phyloP scores from a whole-genome alignment of 2,329 filamentous ascomycete genomes.

The Talaromyces sp. region DNA sequence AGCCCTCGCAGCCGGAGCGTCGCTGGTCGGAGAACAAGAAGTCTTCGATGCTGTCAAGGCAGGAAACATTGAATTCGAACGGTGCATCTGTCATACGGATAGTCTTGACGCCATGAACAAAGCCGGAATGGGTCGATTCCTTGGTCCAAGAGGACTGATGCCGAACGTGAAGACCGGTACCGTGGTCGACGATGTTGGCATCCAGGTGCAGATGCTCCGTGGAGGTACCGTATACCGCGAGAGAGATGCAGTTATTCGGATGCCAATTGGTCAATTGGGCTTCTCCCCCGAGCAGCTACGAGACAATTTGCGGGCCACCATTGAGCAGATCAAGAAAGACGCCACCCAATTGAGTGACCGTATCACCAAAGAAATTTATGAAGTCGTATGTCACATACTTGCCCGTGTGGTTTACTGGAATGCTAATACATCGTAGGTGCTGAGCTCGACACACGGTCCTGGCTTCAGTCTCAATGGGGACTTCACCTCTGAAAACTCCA shows the following conservation, averaged over 20 bases:
- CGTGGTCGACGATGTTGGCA: slow-evolving; percentile 72
- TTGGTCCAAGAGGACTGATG: slow-evolving; percentile 91
- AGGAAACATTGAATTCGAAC: slow-evolving; percentile 80
- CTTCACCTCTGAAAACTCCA: slow-evolving; percentile 60
- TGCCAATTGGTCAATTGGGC: slow-evolving; percentile 85
- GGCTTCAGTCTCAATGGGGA: slow-evolving; percentile 82
- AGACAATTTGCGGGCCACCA: slow-evolving; percentile 73
- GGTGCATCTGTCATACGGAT: slow-evolving; percentile 77
- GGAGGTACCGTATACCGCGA: slow-evolving; percentile 86
- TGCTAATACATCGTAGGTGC: slow-evolving; percentile 46
- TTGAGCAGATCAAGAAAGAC: slow-evolving; percentile 73
- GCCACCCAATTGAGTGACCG: slow-evolving; percentile 60
- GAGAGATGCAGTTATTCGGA: slow-evolving; percentile 72
- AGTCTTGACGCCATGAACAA: slow-evolving; percentile 75
- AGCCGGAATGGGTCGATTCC: slow-evolving; percentile 69
- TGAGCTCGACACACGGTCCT: slow-evolving; percentile 82
- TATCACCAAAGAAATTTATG: slow-evolving; percentile 67
- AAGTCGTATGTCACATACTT: slow-evolving; percentile 49
- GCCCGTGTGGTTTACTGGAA: slow-evolving; percentile 14
- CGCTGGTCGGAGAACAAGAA: slow-evolving; percentile 76
- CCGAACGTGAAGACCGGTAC: slow-evolving; percentile 83
- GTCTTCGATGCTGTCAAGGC: slow-evolving; percentile 74
- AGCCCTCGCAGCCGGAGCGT: slow-evolving; percentile 72
- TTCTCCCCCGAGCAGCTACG: slow-evolving; percentile 84
- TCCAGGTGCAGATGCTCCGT: slow-evolving; percentile 73